These are phyloP conservation scores for Aspergillus sparsus DNA, from an alignment of 495 filamentous ascomycete genomes.

Conservation along the genomic window DNA sequence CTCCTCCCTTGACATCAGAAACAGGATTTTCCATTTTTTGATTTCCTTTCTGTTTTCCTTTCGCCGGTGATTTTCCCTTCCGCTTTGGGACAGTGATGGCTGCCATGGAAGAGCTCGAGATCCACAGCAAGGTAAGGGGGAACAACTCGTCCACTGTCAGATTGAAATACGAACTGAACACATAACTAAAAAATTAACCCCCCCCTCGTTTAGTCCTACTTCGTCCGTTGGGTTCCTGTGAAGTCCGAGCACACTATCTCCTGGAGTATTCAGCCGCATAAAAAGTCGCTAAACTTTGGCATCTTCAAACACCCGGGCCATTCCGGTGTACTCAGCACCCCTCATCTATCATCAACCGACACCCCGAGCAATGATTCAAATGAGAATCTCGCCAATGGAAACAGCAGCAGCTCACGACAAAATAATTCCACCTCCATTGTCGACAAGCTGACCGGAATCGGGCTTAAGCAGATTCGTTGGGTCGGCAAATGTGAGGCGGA, in stretches of 20 bases:
- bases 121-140: slow-evolving; percentile 86
- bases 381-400: slow-evolving; percentile 40
- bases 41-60: not conserved
- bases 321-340: slow-evolving; percentile 48
- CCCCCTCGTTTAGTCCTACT: slow-evolving; percentile 70
- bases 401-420: slow-evolving; percentile 32
- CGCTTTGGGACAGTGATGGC: slow-evolving; percentile 60
- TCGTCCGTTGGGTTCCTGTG: slow-evolving; percentile 95
- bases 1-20: no score
- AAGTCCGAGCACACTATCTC: slow-evolving; percentile 87
- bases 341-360: slow-evolving; percentile 42
- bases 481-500: slow-evolving; percentile 93
- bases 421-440: slow-evolving; percentile 62
- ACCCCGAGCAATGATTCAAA: slow-evolving; percentile 47
- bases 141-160: not conserved
- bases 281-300: slow-evolving; percentile 96
- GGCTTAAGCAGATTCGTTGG: slow-evolving; percentile 85
- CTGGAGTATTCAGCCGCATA: slow-evolving; percentile 96
- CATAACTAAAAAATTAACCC: no score
- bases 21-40: not conserved
- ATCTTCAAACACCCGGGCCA: slow-evolving; percentile 94
- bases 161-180: no score
- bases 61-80: slow-evolving; percentile 3
- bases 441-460: slow-evolving; percentile 81
- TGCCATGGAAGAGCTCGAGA: slow-evolving; percentile 94